These are phyloP conservation scores for Cryphonectria radicalis DNA, from an alignment of 2,329 filamentous ascomycete genomes.

Conservation along the genomic window DNA sequence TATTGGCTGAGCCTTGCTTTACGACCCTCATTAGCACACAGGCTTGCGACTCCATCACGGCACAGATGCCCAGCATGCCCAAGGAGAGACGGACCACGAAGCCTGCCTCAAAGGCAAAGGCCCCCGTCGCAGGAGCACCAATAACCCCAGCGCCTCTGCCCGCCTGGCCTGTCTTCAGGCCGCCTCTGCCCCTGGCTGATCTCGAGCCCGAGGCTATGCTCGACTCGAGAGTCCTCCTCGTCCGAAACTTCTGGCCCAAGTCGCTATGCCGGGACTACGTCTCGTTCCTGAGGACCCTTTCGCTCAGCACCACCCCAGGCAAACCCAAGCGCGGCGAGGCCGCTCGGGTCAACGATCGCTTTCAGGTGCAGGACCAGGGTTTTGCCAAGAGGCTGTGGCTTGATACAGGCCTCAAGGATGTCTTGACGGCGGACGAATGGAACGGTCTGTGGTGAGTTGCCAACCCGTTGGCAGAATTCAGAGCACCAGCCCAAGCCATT, in stretches of 20 bases:
- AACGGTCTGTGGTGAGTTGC: slow-evolving; percentile 51
- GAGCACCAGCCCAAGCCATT: not conserved
- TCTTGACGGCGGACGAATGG: slow-evolving; percentile 50
- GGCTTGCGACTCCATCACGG: not conserved
- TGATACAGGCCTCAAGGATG: slow-evolving; percentile 72
- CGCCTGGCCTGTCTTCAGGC: slow-evolving; percentile 74
- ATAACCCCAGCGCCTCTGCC: slow-evolving; percentile 38
- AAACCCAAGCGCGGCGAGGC: slow-evolving; percentile 81
- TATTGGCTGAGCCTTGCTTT: not conserved
- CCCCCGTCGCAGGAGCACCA: slow-evolving; percentile 25
- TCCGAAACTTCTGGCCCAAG: slow-evolving; percentile 75
- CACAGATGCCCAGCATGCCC: slow-evolving; percentile 16
- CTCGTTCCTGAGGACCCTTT: slow-evolving; percentile 69
- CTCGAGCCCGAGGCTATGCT: slow-evolving; percentile 62
- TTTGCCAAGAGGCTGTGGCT: slow-evolving; percentile 81
- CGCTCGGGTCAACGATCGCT: slow-evolving; percentile 86
- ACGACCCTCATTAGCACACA: not conserved
- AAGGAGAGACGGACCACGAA: slow-evolving; percentile 30
- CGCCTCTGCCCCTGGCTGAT: slow-evolving; percentile 67
- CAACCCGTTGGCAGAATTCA: not conserved
- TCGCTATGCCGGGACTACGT: slow-evolving; percentile 78
- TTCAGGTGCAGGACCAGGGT: slow-evolving; percentile 73
- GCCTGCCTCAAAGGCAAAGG: slow-evolving; percentile 30
- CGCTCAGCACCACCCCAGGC: slow-evolving; percentile 76
- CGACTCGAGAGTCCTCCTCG: slow-evolving; percentile 70